Percentiles rank a stretch among this genome's conserved stretches.
These are phyloP conservation scores for Cubamyces lactineus DNA, from an alignment of 768 basidiomycete genomes.

Conservation along the genomic window DNA sequence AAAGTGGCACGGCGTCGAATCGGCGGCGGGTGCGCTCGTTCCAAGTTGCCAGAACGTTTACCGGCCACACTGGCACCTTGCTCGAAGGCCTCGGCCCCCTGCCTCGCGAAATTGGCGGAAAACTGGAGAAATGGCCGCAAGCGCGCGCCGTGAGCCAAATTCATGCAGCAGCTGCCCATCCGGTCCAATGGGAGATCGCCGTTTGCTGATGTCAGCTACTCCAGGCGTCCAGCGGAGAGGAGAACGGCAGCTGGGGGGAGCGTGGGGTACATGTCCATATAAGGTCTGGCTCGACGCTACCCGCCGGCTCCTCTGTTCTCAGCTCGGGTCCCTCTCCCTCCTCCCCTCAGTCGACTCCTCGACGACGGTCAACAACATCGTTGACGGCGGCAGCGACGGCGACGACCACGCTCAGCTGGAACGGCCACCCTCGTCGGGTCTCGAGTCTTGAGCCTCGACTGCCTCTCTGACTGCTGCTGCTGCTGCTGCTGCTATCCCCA, in stretches of 20 bases:
- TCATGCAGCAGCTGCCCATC: neutral
- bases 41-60: no score
- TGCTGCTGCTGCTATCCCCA: no score
- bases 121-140: neutral
- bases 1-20: no score
- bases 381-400: slow-evolving; percentile 6
- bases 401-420: neutral
- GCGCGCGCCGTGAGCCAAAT: neutral
- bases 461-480: neutral
- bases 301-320: slow-evolving; percentile 5
- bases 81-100: no score
- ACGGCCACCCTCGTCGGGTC: neutral
- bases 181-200: neutral
- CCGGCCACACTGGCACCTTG: no score
- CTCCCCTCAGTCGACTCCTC: neutral
- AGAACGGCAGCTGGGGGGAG: neutral
- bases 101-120: neutral
- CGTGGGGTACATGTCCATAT: slow-evolving; percentile 6
- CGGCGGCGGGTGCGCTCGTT: neutral
- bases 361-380: no score
- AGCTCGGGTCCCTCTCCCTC: neutral
- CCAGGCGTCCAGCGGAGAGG: neutral
- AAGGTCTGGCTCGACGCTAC: neutral
- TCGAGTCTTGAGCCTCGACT: no score
- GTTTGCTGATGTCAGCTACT: neutral